A percentile compares a stretch with the other conserved stretches of the same genome.
Conservation (phyloP, 23 red algal genomes). For the Gracilaria domingensis region DNA sequence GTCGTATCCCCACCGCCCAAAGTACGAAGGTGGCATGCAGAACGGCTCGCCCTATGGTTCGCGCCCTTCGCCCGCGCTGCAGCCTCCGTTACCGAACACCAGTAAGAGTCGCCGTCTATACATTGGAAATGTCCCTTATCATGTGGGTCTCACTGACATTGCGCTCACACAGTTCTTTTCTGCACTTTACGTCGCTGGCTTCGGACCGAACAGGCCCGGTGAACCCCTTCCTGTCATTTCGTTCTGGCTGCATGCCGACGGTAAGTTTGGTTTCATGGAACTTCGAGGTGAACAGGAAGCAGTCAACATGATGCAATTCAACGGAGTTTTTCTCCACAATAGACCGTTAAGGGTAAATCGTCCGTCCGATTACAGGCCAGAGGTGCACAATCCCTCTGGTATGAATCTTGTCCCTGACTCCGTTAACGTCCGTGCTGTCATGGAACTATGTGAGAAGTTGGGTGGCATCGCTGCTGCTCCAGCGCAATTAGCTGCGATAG, state of each 20-base stretch:
- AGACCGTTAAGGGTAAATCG: conserved; percentile 70
- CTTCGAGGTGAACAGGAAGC: conserved; percentile 69
- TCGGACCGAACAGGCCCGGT: conserved; percentile 49
- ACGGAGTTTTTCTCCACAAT: conserved; percentile 57
- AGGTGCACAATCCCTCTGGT: conserved; percentile 40
- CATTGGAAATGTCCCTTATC: conserved; percentile 77
- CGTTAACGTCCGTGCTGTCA: conserved; percentile 47
- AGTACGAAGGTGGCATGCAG: conserved; percentile 28
- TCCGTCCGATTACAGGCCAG: conserved; percentile 69
- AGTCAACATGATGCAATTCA: conserved; percentile 73
- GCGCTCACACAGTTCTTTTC: conserved; percentile 73
- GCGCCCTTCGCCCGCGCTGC: conserved; percentile 1
- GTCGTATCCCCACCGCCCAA: conserved; percentile 6
- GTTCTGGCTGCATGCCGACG: conserved; percentile 74
- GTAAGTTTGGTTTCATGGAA: conserved; percentile 84
- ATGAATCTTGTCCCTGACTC: conserved; percentile 39
- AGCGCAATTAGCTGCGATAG: conserved; percentile 42
- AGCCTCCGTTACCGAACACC: conserved; percentile 11
- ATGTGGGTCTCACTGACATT: conserved; percentile 67
- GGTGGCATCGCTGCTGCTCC: conserved; percentile 54
- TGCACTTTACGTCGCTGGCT: conserved; percentile 75
- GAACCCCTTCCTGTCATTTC: conserved; percentile 64
- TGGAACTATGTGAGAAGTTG: conserved; percentile 48
- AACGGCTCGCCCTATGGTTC: conserved; percentile 26
- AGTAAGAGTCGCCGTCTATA: conserved; percentile 76